These are phyloP conservation scores for Blastobotrys elegans DNA, from an alignment of 1,139 yeast species.

Conservation along the genomic window DNA sequence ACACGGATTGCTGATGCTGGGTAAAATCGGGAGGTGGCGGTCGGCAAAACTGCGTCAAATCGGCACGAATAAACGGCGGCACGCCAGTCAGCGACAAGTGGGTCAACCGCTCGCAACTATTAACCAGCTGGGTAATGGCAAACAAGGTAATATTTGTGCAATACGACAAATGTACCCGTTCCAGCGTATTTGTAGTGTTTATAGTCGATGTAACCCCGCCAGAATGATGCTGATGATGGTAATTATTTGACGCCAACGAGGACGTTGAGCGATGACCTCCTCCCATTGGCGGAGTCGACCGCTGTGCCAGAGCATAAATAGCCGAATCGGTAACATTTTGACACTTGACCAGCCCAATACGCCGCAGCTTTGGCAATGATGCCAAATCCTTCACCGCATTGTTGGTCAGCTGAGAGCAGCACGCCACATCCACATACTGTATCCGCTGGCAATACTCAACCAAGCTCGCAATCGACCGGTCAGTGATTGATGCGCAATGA, in stretches of 20 bases:
- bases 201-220: slow-evolving; percentile 38
- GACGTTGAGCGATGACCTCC: too few species aligned
- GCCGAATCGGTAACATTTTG: slow-evolving; percentile 85
- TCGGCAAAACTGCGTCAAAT: slow-evolving; percentile 82
- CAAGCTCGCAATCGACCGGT: slow-evolving; percentile 72
- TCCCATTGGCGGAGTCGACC: slow-evolving; percentile 25
- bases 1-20: slow-evolving; percentile 76
- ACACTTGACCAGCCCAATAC: slow-evolving; percentile 93
- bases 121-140: slow-evolving; percentile 50
- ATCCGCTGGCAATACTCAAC: slow-evolving; percentile 78
- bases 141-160: slow-evolving; percentile 66
- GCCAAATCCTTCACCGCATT: slow-evolving; percentile 75
- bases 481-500: slow-evolving; percentile 88
- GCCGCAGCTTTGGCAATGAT: slow-evolving; percentile 69
- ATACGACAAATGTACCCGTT: slow-evolving; percentile 88
- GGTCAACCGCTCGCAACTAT: slow-evolving; percentile 79
- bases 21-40: slow-evolving; percentile 95
- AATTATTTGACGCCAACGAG: background rate
- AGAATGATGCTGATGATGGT: slow-evolving; percentile 15
- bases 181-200: slow-evolving; percentile 51
- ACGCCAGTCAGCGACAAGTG: slow-evolving; percentile 93
- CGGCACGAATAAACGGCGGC: slow-evolving; percentile 77
- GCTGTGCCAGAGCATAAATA: slow-evolving; percentile 66
- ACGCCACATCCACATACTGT: slow-evolving; percentile 91
- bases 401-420: slow-evolving; percentile 87